Percentiles rank a stretch among this genome's conserved stretches.
These are phyloP conservation scores for Fusarium bactridioides DNA, from an alignment of 2,329 filamentous ascomycete genomes.

Conservation along the genomic window DNA sequence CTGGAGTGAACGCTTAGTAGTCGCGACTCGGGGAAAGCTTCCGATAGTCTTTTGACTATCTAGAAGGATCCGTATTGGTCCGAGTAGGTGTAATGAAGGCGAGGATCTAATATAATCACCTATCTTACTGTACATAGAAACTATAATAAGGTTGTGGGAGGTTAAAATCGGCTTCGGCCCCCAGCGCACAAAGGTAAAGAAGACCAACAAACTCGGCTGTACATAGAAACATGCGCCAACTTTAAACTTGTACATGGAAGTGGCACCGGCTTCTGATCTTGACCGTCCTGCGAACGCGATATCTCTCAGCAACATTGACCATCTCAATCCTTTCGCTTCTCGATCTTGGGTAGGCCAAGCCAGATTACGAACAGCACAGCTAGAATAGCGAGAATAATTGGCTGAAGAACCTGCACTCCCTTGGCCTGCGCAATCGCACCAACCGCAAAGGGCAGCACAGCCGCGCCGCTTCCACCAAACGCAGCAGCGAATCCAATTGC, in stretches of 20 bases:
- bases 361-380: constrained; percentile 55
- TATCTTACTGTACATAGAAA: neutral
- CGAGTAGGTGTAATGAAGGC: neutral
- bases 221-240: neutral
- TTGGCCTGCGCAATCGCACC: constrained; percentile 68
- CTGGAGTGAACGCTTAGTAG: neutral
- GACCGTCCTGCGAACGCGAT: neutral
- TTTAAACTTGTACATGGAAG: too few species aligned
- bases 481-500: constrained; percentile 81
- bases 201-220: too few species aligned
- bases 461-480: constrained; percentile 76
- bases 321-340: constrained; percentile 49
- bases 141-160: too few species aligned
- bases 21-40: neutral
- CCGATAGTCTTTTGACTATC: neutral
- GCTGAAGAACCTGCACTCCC: constrained; percentile 65
- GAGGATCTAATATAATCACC: too few species aligned
- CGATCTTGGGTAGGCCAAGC: constrained; percentile 53
- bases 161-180: too few species aligned
- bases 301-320: too few species aligned
- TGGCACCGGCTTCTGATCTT: neutral
- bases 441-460: constrained; percentile 69
- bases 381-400: constrained; percentile 61
- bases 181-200: too few species aligned
- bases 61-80: too few species aligned